Base-by-base conservation (phyloP, 176 grass and related monocot species). In the Alloteropsis semialata region DNA sequence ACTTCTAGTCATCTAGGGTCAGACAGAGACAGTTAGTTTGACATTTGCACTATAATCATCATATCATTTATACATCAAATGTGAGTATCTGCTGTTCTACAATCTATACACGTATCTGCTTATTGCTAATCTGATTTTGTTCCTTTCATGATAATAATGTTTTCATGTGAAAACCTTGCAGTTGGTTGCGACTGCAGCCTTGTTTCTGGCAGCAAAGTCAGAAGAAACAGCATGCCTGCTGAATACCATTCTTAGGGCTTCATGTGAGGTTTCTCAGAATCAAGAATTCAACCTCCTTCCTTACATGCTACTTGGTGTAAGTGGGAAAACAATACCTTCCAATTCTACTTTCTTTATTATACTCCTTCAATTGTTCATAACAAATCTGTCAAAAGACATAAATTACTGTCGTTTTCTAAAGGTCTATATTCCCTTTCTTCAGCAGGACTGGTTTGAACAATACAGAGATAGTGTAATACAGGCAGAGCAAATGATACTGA, bases 401-500 rank as follows among this genome's bases (percentile, higher is more conserved):
- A 57, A 22, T 25, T 17, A 69, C 30, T 84, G 34, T 6, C 27
- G 34, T 81, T 64, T 62, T 33, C 44, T 88, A 79, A 84, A 45
- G 2, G 16, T 41, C 74, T 71, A 30, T 62, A 44, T 84, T 33
- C 82, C 53, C 58, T 83, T 81, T 86, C n/a, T 92, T 80, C 59
- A 90, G 84, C 87, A 85, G 72, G 88, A 92, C 70, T 97, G 94
- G 89, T 97, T 97, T 94, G 80, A 97, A 64, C 90, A 87, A 27
- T 97, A 97, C 48, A 80, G 92, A 66, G 94, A 97, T 76, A 84
- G 80, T 49, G 88, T 94, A 48, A 94, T 82, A 90, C 82, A 90
- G 24, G 57, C 74, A 3, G 94, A 97, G 89, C 90, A 97, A 81
- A 87, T 87, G 94, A 94, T 97, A 90, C 72, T 97, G 68, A 97